These are phyloP conservation scores for Rubus idaeus DNA, from an alignment of 306 rosid genomes.

Conservation along the genomic window DNA sequence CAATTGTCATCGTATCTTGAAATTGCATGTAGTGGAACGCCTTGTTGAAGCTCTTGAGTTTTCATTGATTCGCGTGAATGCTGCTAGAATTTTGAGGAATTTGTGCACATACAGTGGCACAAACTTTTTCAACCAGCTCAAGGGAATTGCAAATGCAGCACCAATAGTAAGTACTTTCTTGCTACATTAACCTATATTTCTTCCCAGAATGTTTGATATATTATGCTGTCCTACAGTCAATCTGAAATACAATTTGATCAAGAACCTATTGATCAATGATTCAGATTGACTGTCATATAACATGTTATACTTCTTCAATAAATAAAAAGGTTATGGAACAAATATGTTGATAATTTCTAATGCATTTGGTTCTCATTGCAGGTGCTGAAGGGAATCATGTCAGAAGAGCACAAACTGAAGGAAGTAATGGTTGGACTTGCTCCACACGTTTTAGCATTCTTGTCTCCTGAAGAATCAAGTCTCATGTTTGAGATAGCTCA, in stretches of 20 bases:
- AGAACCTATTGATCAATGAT: neutral
- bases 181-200: neutral
- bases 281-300: neutral
- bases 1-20: slow-evolving; percentile 67
- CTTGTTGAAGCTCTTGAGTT: slow-evolving; percentile 53
- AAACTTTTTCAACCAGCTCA: slow-evolving; percentile 55
- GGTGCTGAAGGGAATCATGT: slow-evolving; percentile 66
- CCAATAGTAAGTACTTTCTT: slow-evolving; percentile 63
- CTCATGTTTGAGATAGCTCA: slow-evolving; percentile 50
- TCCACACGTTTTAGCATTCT: slow-evolving; percentile 63
- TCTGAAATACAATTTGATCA: neutral
- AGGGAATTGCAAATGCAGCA: slow-evolving; percentile 57
- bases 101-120: slow-evolving; percentile 64
- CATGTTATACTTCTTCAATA: neutral
- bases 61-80: slow-evolving; percentile 59
- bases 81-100: slow-evolving; percentile 82
- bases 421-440: slow-evolving; percentile 96
- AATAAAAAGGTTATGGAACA: neutral
- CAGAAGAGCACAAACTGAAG: slow-evolving; percentile 71
- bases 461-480: slow-evolving; percentile 65
- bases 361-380: slow-evolving; percentile 29
- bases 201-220: neutral
- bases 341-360: neutral
- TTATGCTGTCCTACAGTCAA: neutral
- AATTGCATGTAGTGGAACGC: slow-evolving; percentile 45